A percentile compares a stretch with the other conserved stretches of the same genome.
Evolutionary conservation across 1,284 basidiomycete genomes (phyloP).

Genomic region (Irpex sp.): DNA sequence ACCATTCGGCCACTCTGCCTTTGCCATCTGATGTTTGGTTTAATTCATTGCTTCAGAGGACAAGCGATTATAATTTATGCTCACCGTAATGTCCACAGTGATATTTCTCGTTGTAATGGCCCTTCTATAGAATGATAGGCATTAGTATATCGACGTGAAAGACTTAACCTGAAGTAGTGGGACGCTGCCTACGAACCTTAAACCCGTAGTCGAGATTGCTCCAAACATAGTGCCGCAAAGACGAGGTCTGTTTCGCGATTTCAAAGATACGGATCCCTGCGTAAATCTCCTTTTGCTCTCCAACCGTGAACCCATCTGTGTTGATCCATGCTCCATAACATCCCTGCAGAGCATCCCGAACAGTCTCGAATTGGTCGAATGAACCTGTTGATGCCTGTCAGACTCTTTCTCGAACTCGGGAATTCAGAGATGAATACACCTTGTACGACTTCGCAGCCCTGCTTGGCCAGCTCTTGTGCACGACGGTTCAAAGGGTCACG

Average conservation of each 20-base stretch:
- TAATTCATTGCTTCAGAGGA: neutral
- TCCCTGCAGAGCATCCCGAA: conserved; percentile 34
- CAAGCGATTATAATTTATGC: neutral
- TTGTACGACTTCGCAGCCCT: conserved; percentile 41
- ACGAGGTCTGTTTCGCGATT: conserved; percentile 35
- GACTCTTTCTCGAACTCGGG: no score
- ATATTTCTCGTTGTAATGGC: conserved; percentile 24
- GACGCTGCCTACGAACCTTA: conserved; percentile 26
- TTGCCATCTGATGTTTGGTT: conserved; percentile 25
- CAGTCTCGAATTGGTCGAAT: conserved; percentile 29
- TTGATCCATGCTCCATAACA: conserved; percentile 46
- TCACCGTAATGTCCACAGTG: conserved; percentile 31
- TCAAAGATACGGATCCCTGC: conserved; percentile 45
- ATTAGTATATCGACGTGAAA: neutral
- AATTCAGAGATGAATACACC: conserved; percentile 31
- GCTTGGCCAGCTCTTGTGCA: conserved; percentile 32
- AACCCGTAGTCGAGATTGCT: conserved; percentile 41
- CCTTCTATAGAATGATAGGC: conserved; percentile 15
- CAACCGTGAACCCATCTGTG: conserved; percentile 44
- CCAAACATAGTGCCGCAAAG: conserved; percentile 44
- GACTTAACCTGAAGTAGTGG: no score
- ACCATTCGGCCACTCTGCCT: conserved; percentile 40
- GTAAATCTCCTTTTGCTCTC: conserved; percentile 40
- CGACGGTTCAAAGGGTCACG: conserved; percentile 36
- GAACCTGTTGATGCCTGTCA: conserved; percentile 12